phyloP scores from a whole-genome alignment of 75 land plant genomes.

The Selaginella tamariscina region DNA sequence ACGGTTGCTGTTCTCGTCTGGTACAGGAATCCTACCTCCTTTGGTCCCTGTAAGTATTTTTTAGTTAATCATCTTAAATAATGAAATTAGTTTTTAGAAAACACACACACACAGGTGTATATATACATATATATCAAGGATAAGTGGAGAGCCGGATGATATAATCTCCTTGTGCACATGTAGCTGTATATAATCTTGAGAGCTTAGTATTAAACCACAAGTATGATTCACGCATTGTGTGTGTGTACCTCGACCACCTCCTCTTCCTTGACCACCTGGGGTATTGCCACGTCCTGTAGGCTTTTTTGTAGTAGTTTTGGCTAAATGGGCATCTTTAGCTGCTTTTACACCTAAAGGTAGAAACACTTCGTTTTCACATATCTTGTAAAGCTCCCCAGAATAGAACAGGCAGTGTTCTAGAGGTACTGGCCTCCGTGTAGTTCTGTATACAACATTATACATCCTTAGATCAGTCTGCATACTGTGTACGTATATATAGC shows the following conservation, averaged over 20 bases:
- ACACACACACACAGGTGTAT: no score
- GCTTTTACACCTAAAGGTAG: conserved; percentile 70
- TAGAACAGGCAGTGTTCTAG: conserved; percentile 93
- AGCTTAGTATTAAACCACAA: no score
- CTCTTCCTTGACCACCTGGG: conserved; percentile 23
- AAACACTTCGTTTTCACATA: conserved; percentile 70
- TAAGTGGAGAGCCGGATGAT: no score
- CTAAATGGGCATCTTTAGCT: conserved; percentile 66
- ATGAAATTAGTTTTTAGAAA: no score
- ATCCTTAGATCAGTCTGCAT: no score
- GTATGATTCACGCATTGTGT: no score
- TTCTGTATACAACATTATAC: conserved; percentile 42
- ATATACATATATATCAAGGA: no score
- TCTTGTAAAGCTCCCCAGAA: conserved; percentile 80
- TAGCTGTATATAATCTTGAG: no score
- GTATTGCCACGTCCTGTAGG: conserved; percentile 1
- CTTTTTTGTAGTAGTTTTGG: conserved; percentile 36
- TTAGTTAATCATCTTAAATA: no score
- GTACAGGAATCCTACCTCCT: neutral
- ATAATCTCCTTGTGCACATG: no score
- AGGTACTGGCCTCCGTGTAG: conserved; percentile 92
- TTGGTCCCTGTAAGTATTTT: neutral
- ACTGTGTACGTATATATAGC: no score
- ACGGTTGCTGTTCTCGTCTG: conserved; percentile 18
- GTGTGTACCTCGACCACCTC: conserved; percentile 14